These are phyloP conservation scores for Botrytis fragariae DNA, from an alignment of 2,329 filamentous ascomycete species.

Conservation along the genomic window DNA sequence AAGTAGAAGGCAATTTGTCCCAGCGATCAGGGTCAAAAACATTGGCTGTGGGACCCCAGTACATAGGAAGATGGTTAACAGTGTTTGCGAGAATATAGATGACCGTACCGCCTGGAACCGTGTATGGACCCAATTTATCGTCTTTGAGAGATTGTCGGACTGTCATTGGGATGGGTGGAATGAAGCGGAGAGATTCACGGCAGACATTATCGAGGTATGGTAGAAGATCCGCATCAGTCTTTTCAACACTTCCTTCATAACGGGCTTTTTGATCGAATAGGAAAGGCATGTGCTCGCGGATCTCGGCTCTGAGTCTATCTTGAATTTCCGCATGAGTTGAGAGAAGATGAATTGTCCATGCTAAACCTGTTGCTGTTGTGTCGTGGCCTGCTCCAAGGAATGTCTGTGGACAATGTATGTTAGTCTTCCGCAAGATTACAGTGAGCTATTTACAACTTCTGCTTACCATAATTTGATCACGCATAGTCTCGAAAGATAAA, in stretches of 20 bases:
- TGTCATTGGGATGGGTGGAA: conserved; percentile 41
- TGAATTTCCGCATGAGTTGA: conserved; percentile 38
- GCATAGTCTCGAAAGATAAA: conserved; percentile 71
- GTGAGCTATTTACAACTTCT: fast-evolving
- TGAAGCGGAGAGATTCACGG: conserved; percentile 47
- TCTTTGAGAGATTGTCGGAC: conserved; percentile 42
- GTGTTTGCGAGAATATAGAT: conserved; percentile 45
- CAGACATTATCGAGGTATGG: conserved; percentile 48
- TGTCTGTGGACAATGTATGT: conserved; percentile 55
- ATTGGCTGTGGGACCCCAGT: conserved; percentile 44
- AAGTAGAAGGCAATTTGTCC: conserved; percentile 41
- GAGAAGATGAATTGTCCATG: conserved; percentile 45
- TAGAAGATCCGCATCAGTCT: conserved; percentile 42
- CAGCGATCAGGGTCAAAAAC: conserved; percentile 46
- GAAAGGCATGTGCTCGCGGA: conserved; percentile 14
- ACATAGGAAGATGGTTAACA: conserved; percentile 43
- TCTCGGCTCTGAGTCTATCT: conserved; percentile 1
- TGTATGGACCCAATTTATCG: conserved; percentile 42
- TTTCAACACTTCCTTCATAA: conserved; percentile 35
- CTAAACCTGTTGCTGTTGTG: conserved; percentile 45
- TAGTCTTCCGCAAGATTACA: not conserved
- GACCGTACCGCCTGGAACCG: conserved; percentile 44
- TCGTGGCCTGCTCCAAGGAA: conserved; percentile 67
- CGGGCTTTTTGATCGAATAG: conserved; percentile 41
- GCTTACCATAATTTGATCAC: conserved; percentile 18